Conservation (phyloP, 2,329 filamentous ascomycete genomes). For the Monosporascus sp. region DNA sequence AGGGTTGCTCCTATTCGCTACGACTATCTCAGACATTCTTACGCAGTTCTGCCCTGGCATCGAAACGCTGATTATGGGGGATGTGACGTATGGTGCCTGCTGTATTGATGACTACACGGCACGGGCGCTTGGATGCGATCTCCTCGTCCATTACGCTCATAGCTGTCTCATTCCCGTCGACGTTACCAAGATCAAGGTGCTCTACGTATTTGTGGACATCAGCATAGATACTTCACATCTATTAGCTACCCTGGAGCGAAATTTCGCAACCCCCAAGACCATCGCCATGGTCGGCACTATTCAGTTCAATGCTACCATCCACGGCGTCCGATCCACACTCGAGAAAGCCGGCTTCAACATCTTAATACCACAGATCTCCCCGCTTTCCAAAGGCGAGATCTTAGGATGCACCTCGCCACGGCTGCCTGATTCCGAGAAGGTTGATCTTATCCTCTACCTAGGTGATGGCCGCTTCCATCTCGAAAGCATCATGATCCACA, state of each 20-base stretch:
- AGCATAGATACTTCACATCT: constrained; percentile 89
- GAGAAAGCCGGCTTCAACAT: constrained; percentile 82
- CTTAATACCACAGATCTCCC: constrained; percentile 86
- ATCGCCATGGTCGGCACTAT: constrained; percentile 95
- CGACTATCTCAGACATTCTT: constrained; percentile 94
- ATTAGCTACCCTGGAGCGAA: constrained; percentile 79
- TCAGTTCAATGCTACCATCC: constrained; percentile 96
- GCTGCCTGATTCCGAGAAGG: constrained; percentile 50
- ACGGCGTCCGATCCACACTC: constrained; percentile 72
- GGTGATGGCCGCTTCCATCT: constrained; percentile 55
- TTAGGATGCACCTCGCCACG: constrained; percentile 92
- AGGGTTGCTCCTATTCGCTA: constrained; percentile 89
- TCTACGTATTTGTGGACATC: constrained; percentile 98
- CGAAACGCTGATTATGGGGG: constrained; percentile 96
- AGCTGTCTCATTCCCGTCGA: constrained; percentile 95
- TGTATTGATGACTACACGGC: constrained; percentile 99
- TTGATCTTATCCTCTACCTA: constrained; percentile 51
- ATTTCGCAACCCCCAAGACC: constrained; percentile 79
- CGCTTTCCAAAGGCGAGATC: constrained; percentile 91
- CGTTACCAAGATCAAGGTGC: constrained; percentile 91
- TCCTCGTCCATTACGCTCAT: constrained; percentile 95
- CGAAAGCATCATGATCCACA: constrained; percentile 98
- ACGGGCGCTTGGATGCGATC: constrained; percentile 84
- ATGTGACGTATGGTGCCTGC: constrained; percentile 97
- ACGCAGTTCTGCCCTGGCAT: constrained; percentile 88